Base-by-base conservation (phyloP, 2,329 filamentous ascomycete genomes). In the Ceratocystiopsis brevicomis region DNA sequence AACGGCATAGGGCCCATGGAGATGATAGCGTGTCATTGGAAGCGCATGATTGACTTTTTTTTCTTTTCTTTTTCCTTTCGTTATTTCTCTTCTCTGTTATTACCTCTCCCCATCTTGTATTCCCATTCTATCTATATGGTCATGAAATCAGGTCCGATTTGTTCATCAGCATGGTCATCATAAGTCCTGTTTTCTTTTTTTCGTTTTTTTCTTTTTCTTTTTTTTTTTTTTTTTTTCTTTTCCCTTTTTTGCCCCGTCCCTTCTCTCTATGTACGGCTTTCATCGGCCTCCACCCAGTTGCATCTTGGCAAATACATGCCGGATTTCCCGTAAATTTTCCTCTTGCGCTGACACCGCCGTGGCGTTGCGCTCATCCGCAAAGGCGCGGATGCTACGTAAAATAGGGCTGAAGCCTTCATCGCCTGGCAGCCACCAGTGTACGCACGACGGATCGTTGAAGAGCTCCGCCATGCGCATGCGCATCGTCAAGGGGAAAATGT, bases 351-450 rank as follows among this genome's bases (percentile, higher is more conserved):
- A 67, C n/a, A 67, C 64, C 0, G 71, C 72, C 17, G 66, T 73
- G 9, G 71, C 64, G 47, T 75, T 81, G 40, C 84, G 73, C 50
- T 90, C 83, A 52, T 83, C 77, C 25, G 86, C 83, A 59, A 94
- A 87, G 37, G 75, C 71, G 17, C 87, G 79, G 48, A 94, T 77
- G 43, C 73, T 79, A 42, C 77, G 78, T 43, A 95, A 68, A 37
- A 92, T 73, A 1, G 73, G 71, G 12, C 73, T 78, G 53, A 81
- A 81, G 2, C 73, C 76, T 61, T 88, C 81, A 48, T 84, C 74
- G 56, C 90, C 72, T 3, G 86, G 83, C 3, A 95, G 70, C 90
- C 90, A 98, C 84, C 86, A 95, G 45, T 78, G 69, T 38, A 73
- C 73, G 43, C 86, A 75, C 17, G 78, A 75, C 14, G 74, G 69